Evolutionary conservation across 345 rosid genomes (phyloP), one percentile per base, ranked within the genome.

Genomic region (Euphorbia tirucalli): DNA sequence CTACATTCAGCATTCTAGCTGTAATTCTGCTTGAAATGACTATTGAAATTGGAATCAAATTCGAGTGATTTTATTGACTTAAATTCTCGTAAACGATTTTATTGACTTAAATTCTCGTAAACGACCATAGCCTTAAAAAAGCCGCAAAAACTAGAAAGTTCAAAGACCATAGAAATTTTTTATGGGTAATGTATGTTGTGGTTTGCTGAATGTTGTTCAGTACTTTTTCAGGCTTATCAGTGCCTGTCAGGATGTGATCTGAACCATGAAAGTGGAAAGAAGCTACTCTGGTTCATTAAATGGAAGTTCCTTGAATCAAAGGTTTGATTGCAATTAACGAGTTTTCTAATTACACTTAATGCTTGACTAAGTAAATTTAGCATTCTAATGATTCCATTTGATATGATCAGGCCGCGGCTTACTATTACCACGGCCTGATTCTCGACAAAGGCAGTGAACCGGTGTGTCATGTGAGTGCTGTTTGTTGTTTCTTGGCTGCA

Each of bases 271-370:
- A 68, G 73, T 25, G 91, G 88, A 74, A 90, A 92, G 79, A 94
- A 94, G 86, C 96, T 85, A 60, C 78, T 82, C 65, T 78, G 87
- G 79, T 92, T 92, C 83, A 87, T 90, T 81, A 89, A 88, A 78
- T 90, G 97, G 95, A 94, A 92, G 78, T 90, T 84, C 83, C 88
- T 92, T 4, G 97, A 92, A 89, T 85, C 98, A 68, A 94, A 94
- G 95, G 98, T 90, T n/a, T 69, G 62, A 30, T 32, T n/a, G 48
- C 61, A 65, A 8, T 65, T 14, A 44, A 41, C 11, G 1, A 11
- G 3, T 35, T 35, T 35, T 3, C 39, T 35, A 35, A 35, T 35
- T 35, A 35, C 7, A 35, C 39, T 35, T 71, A 3, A 30, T 56
- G 32, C 8, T 69, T 37, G 4, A 35, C 39, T 35, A 35, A 35